Percentiles rank a stretch among this genome's conserved stretches.
These are phyloP conservation scores for Pythium volutum DNA, from an alignment of 352 stramenopile species.

Conservation along the genomic window DNA sequence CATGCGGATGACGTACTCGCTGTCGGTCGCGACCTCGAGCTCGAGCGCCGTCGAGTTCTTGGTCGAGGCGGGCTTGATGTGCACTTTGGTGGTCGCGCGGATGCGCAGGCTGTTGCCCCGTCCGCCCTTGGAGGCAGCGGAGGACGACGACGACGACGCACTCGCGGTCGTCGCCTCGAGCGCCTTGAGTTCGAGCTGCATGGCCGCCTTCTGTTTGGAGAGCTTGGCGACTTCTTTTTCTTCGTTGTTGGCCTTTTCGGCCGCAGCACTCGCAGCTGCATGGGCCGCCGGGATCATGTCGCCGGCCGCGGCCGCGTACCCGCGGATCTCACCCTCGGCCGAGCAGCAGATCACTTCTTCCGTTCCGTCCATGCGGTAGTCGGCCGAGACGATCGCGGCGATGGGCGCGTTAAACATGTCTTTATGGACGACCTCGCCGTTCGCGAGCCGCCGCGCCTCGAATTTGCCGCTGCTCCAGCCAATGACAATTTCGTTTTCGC, in stretches of 20 bases:
- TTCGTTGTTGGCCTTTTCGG: constrained; percentile 47
- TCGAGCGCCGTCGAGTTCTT: constrained; percentile 60
- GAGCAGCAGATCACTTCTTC: constrained; percentile 89
- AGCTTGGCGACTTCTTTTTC: constrained; percentile 80
- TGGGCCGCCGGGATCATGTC: constrained; percentile 30
- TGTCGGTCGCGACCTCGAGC: constrained; percentile 82
- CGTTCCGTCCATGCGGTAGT: constrained; percentile 88
- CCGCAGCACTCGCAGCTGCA: constrained; percentile 21
- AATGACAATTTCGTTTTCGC: constrained; percentile 85
- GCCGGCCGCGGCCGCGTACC: constrained; percentile 50
- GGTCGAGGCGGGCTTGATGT: constrained; percentile 52
- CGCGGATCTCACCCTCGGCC: constrained; percentile 73
- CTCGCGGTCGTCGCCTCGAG: constrained; percentile 49
- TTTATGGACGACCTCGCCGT: constrained; percentile 84
- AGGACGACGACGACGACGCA: constrained; percentile 11
- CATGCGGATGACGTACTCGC: constrained; percentile 87
- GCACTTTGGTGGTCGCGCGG: constrained; percentile 51
- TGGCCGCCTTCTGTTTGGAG: constrained; percentile 71
- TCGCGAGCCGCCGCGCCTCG: constrained; percentile 63
- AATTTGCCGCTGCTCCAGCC: constrained; percentile 91
- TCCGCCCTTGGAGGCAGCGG: constrained; percentile 28
- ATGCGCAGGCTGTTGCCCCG: constrained; percentile 46
- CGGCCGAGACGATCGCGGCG: constrained; percentile 65
- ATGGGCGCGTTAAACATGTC: constrained; percentile 67
- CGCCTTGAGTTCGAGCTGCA: constrained; percentile 76